Base-by-base conservation (phyloP, 2,329 filamentous ascomycete genomes). In the Penicillium sp. region DNA sequence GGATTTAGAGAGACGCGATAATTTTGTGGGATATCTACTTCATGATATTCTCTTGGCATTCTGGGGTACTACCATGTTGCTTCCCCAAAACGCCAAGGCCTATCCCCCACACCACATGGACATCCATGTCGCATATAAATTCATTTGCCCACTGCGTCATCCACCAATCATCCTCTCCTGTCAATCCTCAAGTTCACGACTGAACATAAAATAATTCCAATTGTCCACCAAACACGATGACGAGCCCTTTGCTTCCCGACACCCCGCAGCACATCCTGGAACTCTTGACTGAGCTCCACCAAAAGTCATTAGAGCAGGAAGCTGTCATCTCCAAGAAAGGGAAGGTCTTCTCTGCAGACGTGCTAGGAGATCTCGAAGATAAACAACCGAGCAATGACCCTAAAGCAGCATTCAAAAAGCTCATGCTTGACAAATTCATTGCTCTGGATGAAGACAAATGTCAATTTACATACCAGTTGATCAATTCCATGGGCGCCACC, bases 361-460 rank as follows among this genome's bases (percentile, higher is more conserved):
- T 67, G 8, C 51, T 68, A 16, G 42, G 48, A 21, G 55, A 60
- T 8, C 38, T 61, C 1, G 38, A 61, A 16, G 44, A 57, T n/a
- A 54, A 61, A 22, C 29, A 43, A 0, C n/a, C 50, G 6, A 16
- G 34, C 0, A 46, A 10, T 7, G 43, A 47, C 8, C 43, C 58
- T 2, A 48, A 55, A 11, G 47, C 43, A 8, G 60, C 53, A 8
- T 66, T 68, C n/a, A 60, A 68, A 31, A 34, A 47, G 3, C 47
- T 67, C 13, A 67, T 68, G 64, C 53, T 38, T 9, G 74, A 77
- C 59, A 77, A 75, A 55, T 76, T 76, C 60, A 72, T 78, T 50
- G 75, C 75, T 1, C 60, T 78, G 8, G 74, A 76, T 22, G 49
- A 68, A 51, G 74, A 77, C 51, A 77, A 77, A 56, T 71, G 65